A percentile compares a stretch with the other conserved stretches of the same genome.
Evolutionary conservation across 768 basidiomycete genomes (phyloP).

Genomic region (Rhodotorula graminis): DNA sequence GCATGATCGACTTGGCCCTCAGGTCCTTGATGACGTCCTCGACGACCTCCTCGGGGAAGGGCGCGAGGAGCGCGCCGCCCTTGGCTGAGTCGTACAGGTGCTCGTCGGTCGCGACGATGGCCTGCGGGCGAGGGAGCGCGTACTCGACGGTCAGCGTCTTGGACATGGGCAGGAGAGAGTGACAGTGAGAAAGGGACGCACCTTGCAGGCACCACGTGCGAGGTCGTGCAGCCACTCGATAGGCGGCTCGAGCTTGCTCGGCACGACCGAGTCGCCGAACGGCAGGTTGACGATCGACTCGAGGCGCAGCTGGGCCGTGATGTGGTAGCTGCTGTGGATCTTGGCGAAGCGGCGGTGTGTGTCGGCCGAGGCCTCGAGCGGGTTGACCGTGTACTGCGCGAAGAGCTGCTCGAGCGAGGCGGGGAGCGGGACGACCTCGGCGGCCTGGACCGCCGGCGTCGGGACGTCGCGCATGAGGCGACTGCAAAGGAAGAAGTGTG

Average conservation of each 20-base stretch:
- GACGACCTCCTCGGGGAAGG: constrained; percentile 42
- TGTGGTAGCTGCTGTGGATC: constrained; percentile 55
- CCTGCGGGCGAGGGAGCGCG: constrained; percentile 7
- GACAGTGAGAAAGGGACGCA: neutral
- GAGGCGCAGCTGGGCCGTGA: constrained; percentile 65
- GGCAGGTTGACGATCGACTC: constrained; percentile 53
- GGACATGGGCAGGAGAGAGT: neutral
- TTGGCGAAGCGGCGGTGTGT: neutral
- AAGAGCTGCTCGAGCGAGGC: constrained; percentile 51
- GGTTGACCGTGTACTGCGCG: neutral
- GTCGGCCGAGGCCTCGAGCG: neutral
- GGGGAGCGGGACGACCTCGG: constrained; percentile 51
- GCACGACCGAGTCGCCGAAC: neutral
- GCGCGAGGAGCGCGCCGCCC: constrained; percentile 10
- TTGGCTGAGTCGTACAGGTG: constrained; percentile 19
- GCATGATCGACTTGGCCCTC: constrained; percentile 47
- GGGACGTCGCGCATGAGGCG: constrained; percentile 62
- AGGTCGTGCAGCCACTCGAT: neutral
- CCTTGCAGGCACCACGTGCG: constrained; percentile 14
- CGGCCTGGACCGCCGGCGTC: constrained; percentile 48
- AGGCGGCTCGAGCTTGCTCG: neutral
- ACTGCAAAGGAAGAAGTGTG: neutral
- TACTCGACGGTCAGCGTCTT: neutral
- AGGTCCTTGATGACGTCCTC: constrained; percentile 63
- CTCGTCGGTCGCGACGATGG: constrained; percentile 31